Percentiles rank a stretch among this genome's conserved stretches.
Conservation (phyloP, 2,329 filamentous ascomycete genomes). For the Colletotrichum musae region DNA sequence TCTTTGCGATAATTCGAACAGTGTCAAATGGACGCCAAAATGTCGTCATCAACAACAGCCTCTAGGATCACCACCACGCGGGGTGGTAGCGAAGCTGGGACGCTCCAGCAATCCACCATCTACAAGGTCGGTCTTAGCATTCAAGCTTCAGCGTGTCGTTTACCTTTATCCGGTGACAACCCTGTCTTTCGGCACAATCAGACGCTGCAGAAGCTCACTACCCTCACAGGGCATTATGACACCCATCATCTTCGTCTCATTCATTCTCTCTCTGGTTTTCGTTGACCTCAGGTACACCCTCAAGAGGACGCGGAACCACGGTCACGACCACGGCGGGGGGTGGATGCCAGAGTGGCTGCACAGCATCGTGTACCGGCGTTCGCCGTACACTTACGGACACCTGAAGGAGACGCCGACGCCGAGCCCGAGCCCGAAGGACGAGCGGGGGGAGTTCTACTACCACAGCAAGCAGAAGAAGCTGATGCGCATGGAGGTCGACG, state of each 20-base stretch:
- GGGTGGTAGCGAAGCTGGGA: constrained; percentile 26
- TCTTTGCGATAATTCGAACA: no score
- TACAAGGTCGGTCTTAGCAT: constrained; percentile 44
- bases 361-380: constrained; percentile 56
- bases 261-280: constrained; percentile 75
- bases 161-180: background rate
- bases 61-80: constrained; percentile 35
- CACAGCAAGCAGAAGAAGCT: constrained; percentile 73
- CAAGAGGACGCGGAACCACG: constrained; percentile 60
- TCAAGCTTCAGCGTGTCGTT: background rate
- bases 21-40: constrained; percentile 3
- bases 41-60: constrained; percentile 42
- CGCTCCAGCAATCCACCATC: constrained; percentile 42
- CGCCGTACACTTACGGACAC: constrained; percentile 54
- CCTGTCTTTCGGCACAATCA: background rate
- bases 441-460: constrained; percentile 58
- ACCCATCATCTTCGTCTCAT: constrained; percentile 74
- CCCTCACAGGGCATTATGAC: constrained; percentile 66
- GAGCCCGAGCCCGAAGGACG: constrained; percentile 40
- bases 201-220: constrained; percentile 1
- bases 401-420: constrained; percentile 40
- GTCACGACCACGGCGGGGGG: constrained; percentile 44
- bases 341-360: constrained; percentile 59
- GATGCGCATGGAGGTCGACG: constrained; percentile 72
- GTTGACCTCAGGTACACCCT: constrained; percentile 72